Evolutionary conservation across 2,329 filamentous ascomycete species (phyloP), one percentile per base, ranked within the genome.

Genomic region (Exutisphaerella laricina): DNA sequence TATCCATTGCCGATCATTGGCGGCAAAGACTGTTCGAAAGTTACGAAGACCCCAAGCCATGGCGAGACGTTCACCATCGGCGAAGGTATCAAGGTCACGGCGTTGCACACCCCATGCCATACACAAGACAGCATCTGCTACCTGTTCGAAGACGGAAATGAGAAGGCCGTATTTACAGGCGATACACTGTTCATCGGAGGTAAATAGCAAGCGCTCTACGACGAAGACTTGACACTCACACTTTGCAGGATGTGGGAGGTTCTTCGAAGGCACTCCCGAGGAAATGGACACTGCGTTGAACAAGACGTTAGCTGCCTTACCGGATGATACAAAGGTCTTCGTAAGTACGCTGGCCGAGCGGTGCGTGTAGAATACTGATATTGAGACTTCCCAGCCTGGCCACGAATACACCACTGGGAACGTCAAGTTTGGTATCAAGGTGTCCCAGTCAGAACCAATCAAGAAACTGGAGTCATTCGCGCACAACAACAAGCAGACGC

Each of bases 341-440:
- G 85, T 90, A 67, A 62, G 82, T 71, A 34, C 14, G 13, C n/a
- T 4, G 4, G 22, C 14, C 25, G 5, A 1, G 20, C 18, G 9
- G 12, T 13, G 21, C 33, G n/a, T 5, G n/a, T 36, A 14, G 14
- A 26, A 17, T 16, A 33, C 33, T 36, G 8, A 42, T n/a, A 8
- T 22, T 20, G n/a, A 14, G 40, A 22, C 43, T 12, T 47, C 0
- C n/a, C 49, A 90, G 83, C 89, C 90, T 13, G 92, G 92, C 3
- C 92, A 98, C 59, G 92, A 97, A 66, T 98, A 98, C 70, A 98
- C 92, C n/a, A 95, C 92, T 67, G 78, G 84, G 39, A 98, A 98
- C 60, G 88, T 92, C 58, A 88, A 88, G 63, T 98, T 98, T 61
- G 82, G 80, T 35, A 69, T 84, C 46, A 84, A 82, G 2, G 84